Conservation (phyloP, 441 rosid species). For the Erodium texanum region DNA sequence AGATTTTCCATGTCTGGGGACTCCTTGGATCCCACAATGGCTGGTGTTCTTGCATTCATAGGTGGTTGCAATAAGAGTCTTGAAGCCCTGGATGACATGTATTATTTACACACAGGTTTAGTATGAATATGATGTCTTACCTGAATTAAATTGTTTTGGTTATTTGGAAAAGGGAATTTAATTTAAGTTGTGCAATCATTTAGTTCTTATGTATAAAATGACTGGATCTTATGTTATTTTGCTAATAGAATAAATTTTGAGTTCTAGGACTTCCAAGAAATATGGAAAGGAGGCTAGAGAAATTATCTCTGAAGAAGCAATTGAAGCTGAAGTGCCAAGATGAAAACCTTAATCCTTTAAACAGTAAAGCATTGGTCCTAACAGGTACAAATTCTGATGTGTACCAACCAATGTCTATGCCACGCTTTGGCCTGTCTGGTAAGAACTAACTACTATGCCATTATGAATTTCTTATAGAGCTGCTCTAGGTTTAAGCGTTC, state of each 20-base stretch:
- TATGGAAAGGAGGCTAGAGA: conserved; percentile 48
- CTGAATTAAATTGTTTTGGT: conserved; percentile 14
- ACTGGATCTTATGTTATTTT: conserved; percentile 12
- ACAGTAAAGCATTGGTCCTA: conserved; percentile 45
- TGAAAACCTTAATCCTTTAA: conserved; percentile 42
- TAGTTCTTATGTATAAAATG: conserved; percentile 8
- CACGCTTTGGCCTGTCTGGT: conserved; percentile 41
- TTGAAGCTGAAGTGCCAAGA: conserved; percentile 88
- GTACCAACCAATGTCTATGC: conserved; percentile 35
- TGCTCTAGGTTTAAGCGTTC: background rate
- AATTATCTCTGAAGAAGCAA: conserved; percentile 76
- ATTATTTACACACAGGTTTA: conserved; percentile 78
- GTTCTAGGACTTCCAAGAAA: conserved; percentile 49
- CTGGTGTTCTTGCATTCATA: conserved; percentile 63
- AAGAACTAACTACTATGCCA: conserved; percentile 18
- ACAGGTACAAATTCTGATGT: conserved; percentile 39
- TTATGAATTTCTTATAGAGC: background rate
- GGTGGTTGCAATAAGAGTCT: conserved; percentile 96
- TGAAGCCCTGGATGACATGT: conserved; percentile 90
- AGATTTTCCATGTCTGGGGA: conserved; percentile 88
- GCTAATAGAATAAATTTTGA: conserved; percentile 15
- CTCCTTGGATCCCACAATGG: conserved; percentile 69
- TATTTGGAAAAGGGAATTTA: background rate
- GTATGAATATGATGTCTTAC: conserved; percentile 14
- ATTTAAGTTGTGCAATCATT: background rate